Conservation (phyloP, 305 asterid species). For the Euphrasia arctica region DNA sequence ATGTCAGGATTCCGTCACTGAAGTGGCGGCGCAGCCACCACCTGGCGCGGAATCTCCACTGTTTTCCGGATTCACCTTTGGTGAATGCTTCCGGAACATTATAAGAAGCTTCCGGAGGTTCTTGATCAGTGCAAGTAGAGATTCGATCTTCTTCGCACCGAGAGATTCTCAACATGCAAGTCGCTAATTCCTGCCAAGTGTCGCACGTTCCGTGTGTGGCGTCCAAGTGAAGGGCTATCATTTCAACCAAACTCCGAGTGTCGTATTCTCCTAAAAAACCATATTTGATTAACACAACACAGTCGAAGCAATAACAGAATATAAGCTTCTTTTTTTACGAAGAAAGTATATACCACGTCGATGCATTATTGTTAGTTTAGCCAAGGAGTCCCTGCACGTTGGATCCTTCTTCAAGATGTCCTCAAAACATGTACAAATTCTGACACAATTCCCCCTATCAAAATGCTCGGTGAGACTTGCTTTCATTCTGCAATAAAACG, state of each 20-base stretch:
- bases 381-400: conserved; percentile 61
- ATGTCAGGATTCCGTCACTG: conserved; percentile 38
- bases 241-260: conserved; percentile 59
- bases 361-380: conserved; percentile 61
- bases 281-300: conserved; percentile 17
- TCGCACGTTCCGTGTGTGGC: conserved; percentile 50
- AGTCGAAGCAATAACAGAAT: background rate
- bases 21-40: conserved; percentile 91
- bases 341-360: conserved; percentile 50
- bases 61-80: conserved; percentile 35
- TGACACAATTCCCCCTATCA: conserved; percentile 45
- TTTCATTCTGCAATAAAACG: conserved; percentile 52
- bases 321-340: background rate
- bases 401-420: conserved; percentile 81
- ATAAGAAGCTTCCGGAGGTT: conserved; percentile 26
- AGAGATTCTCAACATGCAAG: conserved; percentile 59
- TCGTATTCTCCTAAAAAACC: conserved; percentile 61
- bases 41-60: conserved; percentile 75
- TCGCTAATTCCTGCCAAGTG: conserved; percentile 72
- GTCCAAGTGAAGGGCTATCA: conserved; percentile 81
- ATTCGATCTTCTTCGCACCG: conserved; percentile 59
- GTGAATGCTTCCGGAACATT: conserved; percentile 55
- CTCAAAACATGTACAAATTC: conserved; percentile 54
- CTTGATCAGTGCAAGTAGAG: conserved; percentile 44
- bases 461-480: conserved; percentile 75